Evolutionary conservation across 2,329 filamentous ascomycete species (phyloP), one percentile per base, ranked within the genome.

Genomic region (Colletotrichum karsti): DNA sequence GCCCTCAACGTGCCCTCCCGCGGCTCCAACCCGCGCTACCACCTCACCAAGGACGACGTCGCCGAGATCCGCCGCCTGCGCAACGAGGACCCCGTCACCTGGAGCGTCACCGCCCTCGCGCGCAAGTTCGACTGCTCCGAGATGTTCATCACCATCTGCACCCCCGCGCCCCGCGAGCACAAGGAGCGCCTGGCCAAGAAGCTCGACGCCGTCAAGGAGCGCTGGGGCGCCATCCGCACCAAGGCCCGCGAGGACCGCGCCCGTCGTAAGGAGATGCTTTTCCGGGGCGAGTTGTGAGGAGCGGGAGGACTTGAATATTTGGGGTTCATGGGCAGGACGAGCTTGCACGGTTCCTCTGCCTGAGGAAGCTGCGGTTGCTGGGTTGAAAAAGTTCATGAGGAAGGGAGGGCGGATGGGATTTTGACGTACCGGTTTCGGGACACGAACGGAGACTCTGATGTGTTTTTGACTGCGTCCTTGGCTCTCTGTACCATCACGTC

Each of bases 61-160:
- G 82, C 82, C 54, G 88, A 90, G 82, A 91, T 91, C 75, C 86
- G 87, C 64, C 77, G 78, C 55, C 81, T 91, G 75, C 83, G 88
- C 56, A 75, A 74, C 24, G 76, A 80, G 46, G 86, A 91, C 73
- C 88, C 89, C 1, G 75, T 82, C 26, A 78, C 75, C 58, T 90
- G 89, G 88, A 88, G 81, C 69, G 85, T 89, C 48, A 74, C 75
- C 39, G 79, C 78, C 53, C 83, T 91, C 33, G 86, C 88, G 5
- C 76, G 88, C 64, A 72, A 80, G 15, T 65, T 71, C 0, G 82
- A 87, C 70, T 85, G 84, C 1, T 83, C 82, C 0, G 85, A 87
- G 61, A 74, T 83, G 1, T 73, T 88, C 0, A 80, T 86, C 13
- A 84, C 86, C 76, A 87, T 90, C 78, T 88, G 85, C 73, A 85